These are phyloP conservation scores for Fusarium aywerte DNA, from an alignment of 2,329 filamentous ascomycete species.

Conservation along the genomic window DNA sequence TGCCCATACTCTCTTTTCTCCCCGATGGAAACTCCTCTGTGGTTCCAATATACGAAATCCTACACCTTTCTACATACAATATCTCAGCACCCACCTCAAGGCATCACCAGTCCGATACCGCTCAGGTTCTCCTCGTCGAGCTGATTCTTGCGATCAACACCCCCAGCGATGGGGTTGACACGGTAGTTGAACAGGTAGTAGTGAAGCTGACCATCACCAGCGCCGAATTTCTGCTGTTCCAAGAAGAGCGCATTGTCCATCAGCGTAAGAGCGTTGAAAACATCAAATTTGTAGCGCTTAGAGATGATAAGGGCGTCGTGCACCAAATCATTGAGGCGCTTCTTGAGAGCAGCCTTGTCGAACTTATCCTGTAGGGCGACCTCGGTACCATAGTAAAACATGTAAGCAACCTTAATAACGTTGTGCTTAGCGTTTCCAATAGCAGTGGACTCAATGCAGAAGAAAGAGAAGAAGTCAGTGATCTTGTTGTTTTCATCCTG, in stretches of 20 bases:
- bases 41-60: neutral
- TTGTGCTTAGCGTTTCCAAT: slow-evolving; percentile 83
- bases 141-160: slow-evolving; percentile 81
- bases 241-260: slow-evolving; percentile 96
- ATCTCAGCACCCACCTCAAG: slow-evolving; percentile 32
- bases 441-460: slow-evolving; percentile 91
- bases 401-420: slow-evolving; percentile 87
- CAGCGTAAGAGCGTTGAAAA: slow-evolving; percentile 94
- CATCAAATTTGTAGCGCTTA: slow-evolving; percentile 87
- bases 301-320: slow-evolving; percentile 88
- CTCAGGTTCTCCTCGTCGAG: slow-evolving; percentile 82
- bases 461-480: slow-evolving; percentile 98
- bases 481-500: slow-evolving; percentile 77
- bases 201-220: slow-evolving; percentile 92
- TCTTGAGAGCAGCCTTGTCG: slow-evolving; percentile 71
- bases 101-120: slow-evolving; percentile 90
- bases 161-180: slow-evolving; percentile 84
- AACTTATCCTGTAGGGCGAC: slow-evolving; percentile 71
- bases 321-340: slow-evolving; percentile 82
- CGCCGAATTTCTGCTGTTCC: slow-evolving; percentile 92
- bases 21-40: neutral
- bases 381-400: slow-evolving; percentile 96
- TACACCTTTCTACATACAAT: neutral
- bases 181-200: slow-evolving; percentile 99
- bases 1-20: slow-evolving; percentile 12